Conservation (phyloP, 805 yeast genomes). For the Zygosaccharomyces lentus region DNA sequence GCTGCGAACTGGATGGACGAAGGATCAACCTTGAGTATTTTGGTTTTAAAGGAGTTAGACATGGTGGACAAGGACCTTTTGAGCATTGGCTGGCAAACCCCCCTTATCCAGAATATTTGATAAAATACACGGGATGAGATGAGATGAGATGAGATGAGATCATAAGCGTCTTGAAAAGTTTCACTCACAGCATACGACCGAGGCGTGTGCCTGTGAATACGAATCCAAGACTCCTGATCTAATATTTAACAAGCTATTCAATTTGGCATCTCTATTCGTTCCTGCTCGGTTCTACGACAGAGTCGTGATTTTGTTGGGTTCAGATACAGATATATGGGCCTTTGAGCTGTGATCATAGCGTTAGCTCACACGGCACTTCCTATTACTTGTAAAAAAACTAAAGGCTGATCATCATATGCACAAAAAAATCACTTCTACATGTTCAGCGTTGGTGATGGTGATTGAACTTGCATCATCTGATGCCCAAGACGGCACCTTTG, state of each 20-base stretch:
- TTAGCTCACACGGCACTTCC: conserved; percentile 16
- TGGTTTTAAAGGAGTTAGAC: conserved; percentile 33
- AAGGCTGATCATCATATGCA: conserved; percentile 12
- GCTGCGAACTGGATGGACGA: conserved; percentile 44
- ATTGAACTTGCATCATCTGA: not conserved
- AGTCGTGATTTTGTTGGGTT: conserved; percentile 1
- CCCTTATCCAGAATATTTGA: not conserved
- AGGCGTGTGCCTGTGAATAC: not conserved
- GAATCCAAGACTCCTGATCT: not conserved
- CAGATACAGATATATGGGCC: conserved; percentile 7
- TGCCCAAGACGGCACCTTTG: not conserved
- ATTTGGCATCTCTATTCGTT: not conserved
- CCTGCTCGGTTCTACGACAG: not conserved
- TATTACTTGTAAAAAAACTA: conserved; percentile 7
- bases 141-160: conserved; percentile 10
- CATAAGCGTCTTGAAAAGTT: conserved; percentile 10
- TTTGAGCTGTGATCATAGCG: conserved; percentile 11
- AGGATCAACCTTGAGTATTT: conserved; percentile 53
- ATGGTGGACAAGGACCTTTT: not conserved
- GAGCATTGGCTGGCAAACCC: not conserved
- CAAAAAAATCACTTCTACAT: conserved; percentile 3
- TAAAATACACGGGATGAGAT: not conserved
- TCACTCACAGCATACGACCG: conserved; percentile 10
- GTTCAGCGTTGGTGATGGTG: not conserved
- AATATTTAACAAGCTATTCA: not conserved